Base-by-base conservation (phyloP, 208 protist species). In the Leishmania tropica region DNA sequence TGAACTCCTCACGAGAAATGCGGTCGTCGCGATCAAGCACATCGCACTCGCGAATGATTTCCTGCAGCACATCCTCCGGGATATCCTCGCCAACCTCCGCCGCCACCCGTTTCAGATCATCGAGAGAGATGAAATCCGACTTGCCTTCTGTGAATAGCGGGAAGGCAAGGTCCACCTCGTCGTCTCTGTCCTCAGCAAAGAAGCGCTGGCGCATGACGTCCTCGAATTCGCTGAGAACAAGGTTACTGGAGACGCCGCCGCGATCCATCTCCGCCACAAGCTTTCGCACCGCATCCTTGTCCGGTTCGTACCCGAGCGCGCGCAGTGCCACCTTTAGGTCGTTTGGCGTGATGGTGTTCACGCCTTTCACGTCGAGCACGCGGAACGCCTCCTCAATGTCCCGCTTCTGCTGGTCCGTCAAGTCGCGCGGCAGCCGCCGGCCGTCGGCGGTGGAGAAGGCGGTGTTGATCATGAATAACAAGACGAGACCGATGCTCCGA, bases 321-420 rank as follows among this genome's bases (percentile, higher is more conserved):
- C 97, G 94, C 78, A 99, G 89, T 1, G 96, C 95, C 31, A 99
- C 97, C 82, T 99, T 99, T 51, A 99, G 85, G 71, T 99, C 94
- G 40, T 96, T 96, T 3, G 94, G 96, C 3, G 97, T 97, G 83
- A 99, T 99, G 37, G 88, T 94, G 76, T 98, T 98, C 5, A 88
- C 91, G n/a, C 96, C 94, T 31, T 99, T 97, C 62, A 95, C 94
- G 86, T 99, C 98, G 21, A 99, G 95, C 24, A 99, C 91, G 68
- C 98, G 94, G 75, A 99, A 99, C 8, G 98, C 98, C 84, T 99
- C 98, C 19, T 90, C 89, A 53, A 99, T 98, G 87, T 98, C 96
- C 76, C 86, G 88, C 85, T 95, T 93, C 74, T 98, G 96, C 81
- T 95, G 91, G 40, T 90, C 86, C 24, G 95, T 96, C 72, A 98